These are phyloP conservation scores for Mycena pura DNA, from an alignment of 768 basidiomycete genomes.

Conservation along the genomic window DNA sequence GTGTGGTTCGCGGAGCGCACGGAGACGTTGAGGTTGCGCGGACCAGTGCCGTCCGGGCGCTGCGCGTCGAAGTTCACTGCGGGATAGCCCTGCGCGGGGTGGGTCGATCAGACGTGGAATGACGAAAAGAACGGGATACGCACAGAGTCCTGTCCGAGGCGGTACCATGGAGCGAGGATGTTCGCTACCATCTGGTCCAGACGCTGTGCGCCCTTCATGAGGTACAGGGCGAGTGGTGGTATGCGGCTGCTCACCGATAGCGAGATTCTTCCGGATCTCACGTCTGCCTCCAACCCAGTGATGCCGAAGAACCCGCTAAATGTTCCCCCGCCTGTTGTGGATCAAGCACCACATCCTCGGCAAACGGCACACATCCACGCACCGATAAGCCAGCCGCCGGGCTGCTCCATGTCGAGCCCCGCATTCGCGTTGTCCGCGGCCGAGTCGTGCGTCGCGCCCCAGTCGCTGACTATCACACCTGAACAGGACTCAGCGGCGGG, in stretches of 20 bases:
- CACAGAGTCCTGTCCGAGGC: constrained; percentile 52
- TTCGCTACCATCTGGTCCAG: constrained; percentile 54
- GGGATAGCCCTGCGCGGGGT: constrained; percentile 62
- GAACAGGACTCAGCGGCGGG: constrained; percentile 59
- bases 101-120: constrained; percentile 76
- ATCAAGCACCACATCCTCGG: no score
- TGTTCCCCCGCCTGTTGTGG: constrained; percentile 42
- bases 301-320: constrained; percentile 33
- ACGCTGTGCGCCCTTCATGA: constrained; percentile 32
- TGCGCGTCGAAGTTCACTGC: constrained; percentile 54
- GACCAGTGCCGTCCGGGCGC: constrained; percentile 51
- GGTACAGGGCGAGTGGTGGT: not conserved
- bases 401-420: constrained; percentile 32
- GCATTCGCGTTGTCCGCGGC: constrained; percentile 31
- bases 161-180: constrained; percentile 54
- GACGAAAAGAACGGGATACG: constrained; percentile 57
- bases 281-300: constrained; percentile 40
- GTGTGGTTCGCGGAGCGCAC: constrained; percentile 53
- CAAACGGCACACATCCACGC: no score
- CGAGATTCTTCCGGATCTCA: constrained; percentile 43
- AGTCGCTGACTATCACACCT: constrained; percentile 51
- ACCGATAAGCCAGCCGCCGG: constrained; percentile 36
- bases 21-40: constrained; percentile 49
- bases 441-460: constrained; percentile 30
- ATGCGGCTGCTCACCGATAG: constrained; percentile 36